Evolutionary conservation across 2,329 filamentous ascomycete genomes (phyloP), one percentile per base, ranked within the genome.

Genomic region (Alternaria arborescens): DNA sequence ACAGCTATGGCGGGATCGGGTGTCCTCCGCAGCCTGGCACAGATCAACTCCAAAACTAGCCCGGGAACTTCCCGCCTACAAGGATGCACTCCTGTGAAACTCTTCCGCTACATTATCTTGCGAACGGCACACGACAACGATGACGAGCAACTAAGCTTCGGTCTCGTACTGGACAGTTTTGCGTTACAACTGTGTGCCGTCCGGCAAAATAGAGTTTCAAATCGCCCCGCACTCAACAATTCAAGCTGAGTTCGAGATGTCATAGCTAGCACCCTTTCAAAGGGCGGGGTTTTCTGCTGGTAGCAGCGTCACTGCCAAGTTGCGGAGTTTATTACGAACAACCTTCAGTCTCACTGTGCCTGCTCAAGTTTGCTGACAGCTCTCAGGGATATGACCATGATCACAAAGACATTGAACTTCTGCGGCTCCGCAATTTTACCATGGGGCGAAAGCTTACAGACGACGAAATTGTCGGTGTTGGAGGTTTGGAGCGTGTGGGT

Each of bases 361-460:
- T 46, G 54, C 24, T 48, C 26, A 38, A 32, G 32, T 52, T 47
- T 65, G 68, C 74, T 77, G 67, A 77, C 58, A 40, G 32, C 67
- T 18, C 20, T 56, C 73, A 94, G 90, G 92, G 91, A 47, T 97
- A 91, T 74, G 82, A 87, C 44, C 84, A 86, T 20, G 88, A 91
- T 59, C 91, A 97, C 74, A 82, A 86, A 42, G 91, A 97, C 68
- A 93, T 97, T 71, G 88, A 89, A 56, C 84, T 97, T 53, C 83
- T 97, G 56, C 91, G 93, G 70, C 83, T 97, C 72, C 86, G 89
- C 62, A 95, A 89, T 77, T 97, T 91, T 76, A 94, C 91, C 0
- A 79, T 96, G 22, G 85, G 87, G 38, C 88, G 84, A 60, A 87
- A 88, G 73, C 79, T 97, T 36, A 76, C 84, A 12, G 92, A 89